Evolutionary conservation across 202 grass and related monocot species (phyloP).

Genomic region (Zoysia matrella): DNA sequence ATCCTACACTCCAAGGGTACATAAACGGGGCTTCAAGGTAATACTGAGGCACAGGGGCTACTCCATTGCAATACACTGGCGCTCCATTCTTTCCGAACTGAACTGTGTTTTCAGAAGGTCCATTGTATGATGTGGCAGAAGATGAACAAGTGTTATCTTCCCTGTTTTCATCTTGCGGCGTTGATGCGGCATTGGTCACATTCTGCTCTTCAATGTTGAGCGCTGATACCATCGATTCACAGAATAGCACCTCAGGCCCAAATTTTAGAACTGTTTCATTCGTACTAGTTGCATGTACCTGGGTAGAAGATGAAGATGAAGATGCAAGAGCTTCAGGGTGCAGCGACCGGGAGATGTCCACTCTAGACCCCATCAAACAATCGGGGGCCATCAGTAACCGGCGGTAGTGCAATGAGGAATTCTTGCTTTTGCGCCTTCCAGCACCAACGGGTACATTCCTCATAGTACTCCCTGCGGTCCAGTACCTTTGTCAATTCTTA

Average conservation of each 20-base stretch:
- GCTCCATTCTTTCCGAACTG: slow-evolving; percentile 43
- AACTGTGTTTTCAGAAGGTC: slow-evolving; percentile 35
- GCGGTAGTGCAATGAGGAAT: no score
- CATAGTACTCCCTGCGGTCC: slow-evolving; percentile 76
- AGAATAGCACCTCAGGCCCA: slow-evolving; percentile 79
- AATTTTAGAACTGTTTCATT: slow-evolving; percentile 80
- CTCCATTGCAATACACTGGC: slow-evolving; percentile 58
- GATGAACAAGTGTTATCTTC: slow-evolving; percentile 65
- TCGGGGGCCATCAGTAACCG: no score
- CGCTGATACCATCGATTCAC: slow-evolving; percentile 70
- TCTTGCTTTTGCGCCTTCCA: no score
- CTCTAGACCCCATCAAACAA: no score
- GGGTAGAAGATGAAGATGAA: slow-evolving; percentile 29
- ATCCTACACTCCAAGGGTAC: slow-evolving; percentile 69
- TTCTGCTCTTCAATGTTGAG: slow-evolving; percentile 76
- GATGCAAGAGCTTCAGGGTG: neutral
- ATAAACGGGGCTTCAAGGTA: slow-evolving; percentile 80
- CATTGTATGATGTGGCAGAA: slow-evolving; percentile 49
- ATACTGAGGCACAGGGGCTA: slow-evolving; percentile 58
- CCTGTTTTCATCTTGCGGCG: slow-evolving; percentile 39
- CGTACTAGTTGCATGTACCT: slow-evolving; percentile 35
- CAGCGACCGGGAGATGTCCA: no score
- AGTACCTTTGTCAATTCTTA: slow-evolving; percentile 38
- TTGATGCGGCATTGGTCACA: slow-evolving; percentile 36
- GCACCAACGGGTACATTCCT: no score